Evolutionary conservation across 2,329 filamentous ascomycete genomes (phyloP).

Genomic region (Colletotrichum ledebouriae): DNA sequence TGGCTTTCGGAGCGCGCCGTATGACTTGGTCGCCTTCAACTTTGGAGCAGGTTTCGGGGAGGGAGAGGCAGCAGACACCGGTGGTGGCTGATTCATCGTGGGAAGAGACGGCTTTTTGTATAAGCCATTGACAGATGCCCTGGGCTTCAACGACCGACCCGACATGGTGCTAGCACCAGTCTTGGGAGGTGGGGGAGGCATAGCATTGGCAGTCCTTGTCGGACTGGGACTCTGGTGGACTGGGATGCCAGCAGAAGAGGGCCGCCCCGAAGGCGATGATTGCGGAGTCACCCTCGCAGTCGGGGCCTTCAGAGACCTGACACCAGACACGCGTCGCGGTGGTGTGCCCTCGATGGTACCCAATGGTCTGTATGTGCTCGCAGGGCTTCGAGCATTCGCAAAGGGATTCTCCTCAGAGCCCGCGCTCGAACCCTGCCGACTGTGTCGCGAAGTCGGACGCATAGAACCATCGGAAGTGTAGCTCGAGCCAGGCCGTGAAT

Average conservation of each 20-base stretch:
- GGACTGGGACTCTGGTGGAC: slow-evolving; percentile 55
- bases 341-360: slow-evolving; percentile 62
- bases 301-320: slow-evolving; percentile 54
- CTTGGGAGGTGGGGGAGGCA: slow-evolving; percentile 51
- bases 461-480: slow-evolving; percentile 72
- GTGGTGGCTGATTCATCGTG: slow-evolving; percentile 48
- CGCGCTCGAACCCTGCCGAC: slow-evolving; percentile 68
- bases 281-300: slow-evolving; percentile 47
- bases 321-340: slow-evolving; percentile 47
- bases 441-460: slow-evolving; percentile 63
- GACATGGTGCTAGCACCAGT: slow-evolving; percentile 62
- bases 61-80: slow-evolving; percentile 12
- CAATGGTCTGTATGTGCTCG: slow-evolving; percentile 58
- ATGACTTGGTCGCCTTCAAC: slow-evolving; percentile 34
- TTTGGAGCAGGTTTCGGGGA: slow-evolving; percentile 30
- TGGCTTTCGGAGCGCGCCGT: slow-evolving; percentile 32
- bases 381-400: slow-evolving; percentile 59
- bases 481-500: slow-evolving; percentile 68
- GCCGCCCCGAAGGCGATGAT: slow-evolving; percentile 43
- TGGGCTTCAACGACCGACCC: slow-evolving; percentile 61
- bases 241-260: slow-evolving; percentile 51
- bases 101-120: slow-evolving; percentile 68
- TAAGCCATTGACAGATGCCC: slow-evolving; percentile 66
- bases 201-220: slow-evolving; percentile 49
- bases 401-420: slow-evolving; percentile 59